Evolutionary conservation across 1,139 yeast species (phyloP).

Genomic region (Protomyces macrosporus): DNA sequence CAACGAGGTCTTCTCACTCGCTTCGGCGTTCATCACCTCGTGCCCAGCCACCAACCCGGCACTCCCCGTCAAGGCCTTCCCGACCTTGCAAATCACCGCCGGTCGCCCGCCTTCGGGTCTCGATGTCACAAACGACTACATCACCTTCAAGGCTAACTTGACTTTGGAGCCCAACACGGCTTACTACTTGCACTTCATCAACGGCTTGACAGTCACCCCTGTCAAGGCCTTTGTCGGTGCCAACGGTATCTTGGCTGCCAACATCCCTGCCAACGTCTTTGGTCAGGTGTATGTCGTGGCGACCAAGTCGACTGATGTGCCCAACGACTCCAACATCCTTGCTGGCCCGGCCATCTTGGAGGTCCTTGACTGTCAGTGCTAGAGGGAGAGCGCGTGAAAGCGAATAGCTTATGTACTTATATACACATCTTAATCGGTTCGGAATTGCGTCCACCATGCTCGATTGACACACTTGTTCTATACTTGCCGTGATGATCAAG

Average conservation of each 20-base stretch:
- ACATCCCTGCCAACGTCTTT: slow-evolving; percentile 25
- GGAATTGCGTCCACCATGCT: too few species aligned
- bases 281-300: slow-evolving; percentile 30
- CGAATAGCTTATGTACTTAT: too few species aligned
- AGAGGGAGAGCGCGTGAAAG: not conserved
- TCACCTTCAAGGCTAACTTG: slow-evolving; percentile 18
- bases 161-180: slow-evolving; percentile 20
- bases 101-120: slow-evolving; percentile 3
- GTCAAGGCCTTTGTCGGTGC: slow-evolving; percentile 22
- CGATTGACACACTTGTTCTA: too few species aligned
- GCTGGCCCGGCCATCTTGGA: slow-evolving; percentile 31
- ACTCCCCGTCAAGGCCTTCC: slow-evolving; percentile 32
- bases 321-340: slow-evolving; percentile 26
- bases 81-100: slow-evolving; percentile 28
- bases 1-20: slow-evolving; percentile 28
- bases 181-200: slow-evolving; percentile 28
- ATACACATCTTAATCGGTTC: too few species aligned
- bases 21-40: slow-evolving; percentile 29
- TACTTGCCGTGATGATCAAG: too few species aligned
- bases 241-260: slow-evolving; percentile 22
- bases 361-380: slow-evolving; percentile 22
- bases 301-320: slow-evolving; percentile 22
- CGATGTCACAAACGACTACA: slow-evolving; percentile 18
- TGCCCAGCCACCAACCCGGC: slow-evolving; percentile 31
- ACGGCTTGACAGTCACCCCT: slow-evolving; percentile 26